These are phyloP conservation scores for Taphrina pruni DNA, from an alignment of 1,139 yeast species.

Conservation along the genomic window DNA sequence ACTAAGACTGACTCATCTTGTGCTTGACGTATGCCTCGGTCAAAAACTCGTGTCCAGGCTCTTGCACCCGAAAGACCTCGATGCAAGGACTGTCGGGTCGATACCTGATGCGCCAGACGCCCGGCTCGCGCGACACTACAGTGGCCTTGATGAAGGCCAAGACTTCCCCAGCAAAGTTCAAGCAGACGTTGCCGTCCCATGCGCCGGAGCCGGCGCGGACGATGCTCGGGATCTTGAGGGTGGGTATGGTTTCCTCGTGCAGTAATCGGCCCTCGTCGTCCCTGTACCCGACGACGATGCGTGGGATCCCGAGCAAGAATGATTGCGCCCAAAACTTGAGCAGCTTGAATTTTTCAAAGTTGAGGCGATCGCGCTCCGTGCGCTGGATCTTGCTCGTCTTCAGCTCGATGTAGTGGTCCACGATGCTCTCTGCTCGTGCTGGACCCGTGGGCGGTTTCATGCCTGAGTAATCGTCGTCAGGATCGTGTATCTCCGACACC, in stretches of 20 bases:
- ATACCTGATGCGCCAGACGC: slow-evolving; percentile 35
- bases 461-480: slow-evolving; percentile 44
- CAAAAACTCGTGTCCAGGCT: slow-evolving; percentile 21
- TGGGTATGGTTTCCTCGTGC: slow-evolving; percentile 73
- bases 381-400: slow-evolving; percentile 70
- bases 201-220: slow-evolving; percentile 54
- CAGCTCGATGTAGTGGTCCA: slow-evolving; percentile 81
- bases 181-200: slow-evolving; percentile 38
- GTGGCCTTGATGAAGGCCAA: slow-evolving; percentile 20
- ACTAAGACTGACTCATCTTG: neutral
- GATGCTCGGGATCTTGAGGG: slow-evolving; percentile 76
- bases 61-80: slow-evolving; percentile 12
- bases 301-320: slow-evolving; percentile 80
- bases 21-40: slow-evolving; percentile 28
- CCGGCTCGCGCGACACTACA: neutral
- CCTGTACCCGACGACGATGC: slow-evolving; percentile 82
- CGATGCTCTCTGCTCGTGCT: slow-evolving; percentile 52
- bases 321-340: slow-evolving; percentile 92
- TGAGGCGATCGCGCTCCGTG: slow-evolving; percentile 60
- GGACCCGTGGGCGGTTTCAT: slow-evolving; percentile 9
- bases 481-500: slow-evolving; percentile 24
- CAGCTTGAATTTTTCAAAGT: slow-evolving; percentile 70
- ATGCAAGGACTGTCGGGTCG: neutral
- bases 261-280: slow-evolving; percentile 69
- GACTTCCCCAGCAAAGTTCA: slow-evolving; percentile 34